A percentile compares a stretch with the other conserved stretches of the same genome.
Conservation (phyloP, 371 early-diverging fungal species). For the Apophysomyces elegans region DNA sequence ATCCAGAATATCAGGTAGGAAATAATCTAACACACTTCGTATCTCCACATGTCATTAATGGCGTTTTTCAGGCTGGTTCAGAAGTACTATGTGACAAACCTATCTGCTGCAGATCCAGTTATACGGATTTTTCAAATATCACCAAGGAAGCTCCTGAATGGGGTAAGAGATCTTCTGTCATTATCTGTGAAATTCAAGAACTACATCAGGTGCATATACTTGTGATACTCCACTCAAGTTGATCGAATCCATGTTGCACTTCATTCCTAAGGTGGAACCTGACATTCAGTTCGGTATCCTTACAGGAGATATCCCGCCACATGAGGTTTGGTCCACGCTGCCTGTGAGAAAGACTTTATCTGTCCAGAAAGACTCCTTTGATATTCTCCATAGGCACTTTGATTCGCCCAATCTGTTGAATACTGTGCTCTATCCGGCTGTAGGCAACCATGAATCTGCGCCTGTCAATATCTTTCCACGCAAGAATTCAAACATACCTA, state of each 20-base stretch:
- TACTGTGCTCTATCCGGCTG: constrained; percentile 54
- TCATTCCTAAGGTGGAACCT: constrained; percentile 43
- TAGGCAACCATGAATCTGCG: constrained; percentile 63
- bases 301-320: constrained; percentile 69
- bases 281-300: constrained; percentile 54
- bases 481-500: constrained; percentile 34
- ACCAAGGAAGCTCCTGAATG: constrained; percentile 37
- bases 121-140: constrained; percentile 39
- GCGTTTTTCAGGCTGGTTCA: constrained; percentile 38
- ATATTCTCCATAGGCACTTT: constrained; percentile 45
- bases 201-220: constrained; percentile 48
- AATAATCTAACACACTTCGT: background rate
- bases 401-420: constrained; percentile 35
- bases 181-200: background rate
- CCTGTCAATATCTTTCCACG: constrained; percentile 56
- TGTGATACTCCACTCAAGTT: constrained; percentile 57
- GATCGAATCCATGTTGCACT: constrained; percentile 51
- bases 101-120: constrained; percentile 58
- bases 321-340: constrained; percentile 63
- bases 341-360: constrained; percentile 42
- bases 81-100: constrained; percentile 59
- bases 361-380: constrained; percentile 45
- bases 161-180: constrained; percentile 28
- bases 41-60: background rate
- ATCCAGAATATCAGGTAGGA: constrained; percentile 51